Evolutionary conservation across 1,284 basidiomycete species (phyloP).

Genomic region (Apiotrichum laibachii): DNA sequence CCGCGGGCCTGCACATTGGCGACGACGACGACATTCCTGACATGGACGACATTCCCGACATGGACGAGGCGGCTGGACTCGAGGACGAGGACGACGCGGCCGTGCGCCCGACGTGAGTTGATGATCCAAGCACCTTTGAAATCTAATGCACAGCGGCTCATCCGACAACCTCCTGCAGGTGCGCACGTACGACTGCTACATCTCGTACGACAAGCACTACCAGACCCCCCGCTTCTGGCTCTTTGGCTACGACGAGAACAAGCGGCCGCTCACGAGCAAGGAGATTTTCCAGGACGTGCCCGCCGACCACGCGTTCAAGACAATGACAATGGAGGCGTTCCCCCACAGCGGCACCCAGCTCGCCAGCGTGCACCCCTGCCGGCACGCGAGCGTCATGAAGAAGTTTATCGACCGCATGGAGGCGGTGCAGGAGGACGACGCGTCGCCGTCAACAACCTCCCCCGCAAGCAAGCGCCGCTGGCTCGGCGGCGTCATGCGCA

Average conservation of each 20-base stretch:
- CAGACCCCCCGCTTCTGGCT: slow-evolving; percentile 95
- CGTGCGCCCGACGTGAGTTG: slow-evolving; percentile 33
- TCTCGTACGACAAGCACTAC: slow-evolving; percentile 98
- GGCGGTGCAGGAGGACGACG: slow-evolving; percentile 62
- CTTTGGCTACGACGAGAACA: slow-evolving; percentile 92
- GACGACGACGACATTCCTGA: slow-evolving; percentile 64
- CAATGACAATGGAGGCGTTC: slow-evolving; percentile 97
- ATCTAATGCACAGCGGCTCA: slow-evolving; percentile 2
- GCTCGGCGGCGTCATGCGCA: slow-evolving; percentile 63
- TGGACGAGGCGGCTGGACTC: slow-evolving; percentile 72
- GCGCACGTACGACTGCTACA: slow-evolving; percentile 98
- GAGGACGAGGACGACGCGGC: slow-evolving; percentile 65
- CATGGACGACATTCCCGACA: slow-evolving; percentile 88
- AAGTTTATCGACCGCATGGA: slow-evolving; percentile 99
- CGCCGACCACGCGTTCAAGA: slow-evolving; percentile 96
- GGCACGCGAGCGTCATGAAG: slow-evolving; percentile 99
- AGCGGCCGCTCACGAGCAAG: slow-evolving; percentile 75
- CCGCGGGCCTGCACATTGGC: slow-evolving; percentile 50
- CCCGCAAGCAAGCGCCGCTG: slow-evolving; percentile 69
- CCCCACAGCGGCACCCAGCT: slow-evolving; percentile 82
- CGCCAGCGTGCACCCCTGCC: slow-evolving; percentile 95
- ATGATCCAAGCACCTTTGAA: neutral
- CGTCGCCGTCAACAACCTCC: slow-evolving; percentile 19
- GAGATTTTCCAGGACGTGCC: slow-evolving; percentile 98
- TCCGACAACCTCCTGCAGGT: slow-evolving; percentile 80